phyloP scores from a whole-genome alignment of 108 stramenopile genomes.

The Cylindrotheca fusiformis region DNA sequence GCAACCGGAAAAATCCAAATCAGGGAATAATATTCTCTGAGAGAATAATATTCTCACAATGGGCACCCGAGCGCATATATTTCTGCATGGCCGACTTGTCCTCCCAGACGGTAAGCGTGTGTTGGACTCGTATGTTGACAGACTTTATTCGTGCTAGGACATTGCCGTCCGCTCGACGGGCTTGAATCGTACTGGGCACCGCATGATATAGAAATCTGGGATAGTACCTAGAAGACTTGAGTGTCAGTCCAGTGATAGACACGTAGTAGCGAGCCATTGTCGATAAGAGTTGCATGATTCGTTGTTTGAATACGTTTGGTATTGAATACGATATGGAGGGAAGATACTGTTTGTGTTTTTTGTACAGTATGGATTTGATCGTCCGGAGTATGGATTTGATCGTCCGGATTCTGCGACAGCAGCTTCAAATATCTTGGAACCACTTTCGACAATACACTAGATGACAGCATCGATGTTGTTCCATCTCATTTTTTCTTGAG shows the following conservation, averaged over 20 bases:
- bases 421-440: too few relatives aligned
- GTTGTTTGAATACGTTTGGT: too few relatives aligned
- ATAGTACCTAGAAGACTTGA: conserved; percentile 3
- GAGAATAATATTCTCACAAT: conserved; percentile 40
- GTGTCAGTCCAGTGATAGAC: conserved; percentile 24
- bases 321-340: too few relatives aligned
- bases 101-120: conserved; percentile 24
- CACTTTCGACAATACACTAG: too few relatives aligned
- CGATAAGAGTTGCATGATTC: too few relatives aligned
- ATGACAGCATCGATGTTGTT: too few relatives aligned
- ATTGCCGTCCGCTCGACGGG: conserved; percentile 14
- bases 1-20: too few relatives aligned
- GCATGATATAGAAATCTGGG: conserved; percentile 17
- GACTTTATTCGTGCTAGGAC: conserved; percentile 1
- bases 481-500: too few relatives aligned
- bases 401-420: too few relatives aligned
- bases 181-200: conserved; percentile 16
- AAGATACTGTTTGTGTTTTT: too few relatives aligned
- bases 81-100: conserved; percentile 11
- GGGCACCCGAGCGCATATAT: conserved; percentile 10
- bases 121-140: conserved; percentile 15
- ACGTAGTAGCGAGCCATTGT: conserved; percentile 14
- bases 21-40: conserved; percentile 32
- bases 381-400: too few relatives aligned
- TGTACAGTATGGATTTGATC: too few relatives aligned